Conservation (phyloP, 139 green algal species). For the Nannochloris sp. region DNA sequence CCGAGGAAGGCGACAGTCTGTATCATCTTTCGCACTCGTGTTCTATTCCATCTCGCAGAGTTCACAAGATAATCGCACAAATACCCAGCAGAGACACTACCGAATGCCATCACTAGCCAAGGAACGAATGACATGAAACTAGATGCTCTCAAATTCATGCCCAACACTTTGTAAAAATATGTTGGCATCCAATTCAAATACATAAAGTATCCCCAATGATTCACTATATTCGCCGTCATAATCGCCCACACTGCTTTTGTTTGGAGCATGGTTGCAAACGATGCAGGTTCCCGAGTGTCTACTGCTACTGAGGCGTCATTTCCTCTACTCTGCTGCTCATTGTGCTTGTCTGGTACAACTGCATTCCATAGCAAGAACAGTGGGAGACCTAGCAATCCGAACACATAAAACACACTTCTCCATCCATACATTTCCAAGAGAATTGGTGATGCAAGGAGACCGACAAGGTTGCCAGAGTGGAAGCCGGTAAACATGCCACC, state of each 20-base stretch:
- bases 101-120: conserved; percentile 76
- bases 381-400: conserved; percentile 59
- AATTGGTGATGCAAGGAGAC: conserved; percentile 67
- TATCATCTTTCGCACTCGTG: conserved; percentile 50
- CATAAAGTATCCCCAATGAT: conserved; percentile 89
- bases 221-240: conserved; percentile 70
- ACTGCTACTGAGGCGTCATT: not conserved
- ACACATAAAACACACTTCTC: conserved; percentile 68
- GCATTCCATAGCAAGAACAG: conserved; percentile 62
- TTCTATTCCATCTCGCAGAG: conserved; percentile 18
- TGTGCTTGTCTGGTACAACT: conserved; percentile 33
- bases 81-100: conserved; percentile 48
- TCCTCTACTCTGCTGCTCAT: not conserved
- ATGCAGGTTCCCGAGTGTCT: not conserved
- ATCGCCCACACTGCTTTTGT: conserved; percentile 69
- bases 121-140: conserved; percentile 72
- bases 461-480: conserved; percentile 73
- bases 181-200: conserved; percentile 92
- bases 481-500: conserved; percentile 71
- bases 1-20: conserved; percentile 71
- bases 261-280: conserved; percentile 36
- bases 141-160: conserved; percentile 59
- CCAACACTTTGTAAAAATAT: conserved; percentile 68
- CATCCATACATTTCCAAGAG: conserved; percentile 63
- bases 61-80: conserved; percentile 63